Evolutionary conservation across 176 grass and related monocot genomes (phyloP).

Genomic region (Eleusine indica): DNA sequence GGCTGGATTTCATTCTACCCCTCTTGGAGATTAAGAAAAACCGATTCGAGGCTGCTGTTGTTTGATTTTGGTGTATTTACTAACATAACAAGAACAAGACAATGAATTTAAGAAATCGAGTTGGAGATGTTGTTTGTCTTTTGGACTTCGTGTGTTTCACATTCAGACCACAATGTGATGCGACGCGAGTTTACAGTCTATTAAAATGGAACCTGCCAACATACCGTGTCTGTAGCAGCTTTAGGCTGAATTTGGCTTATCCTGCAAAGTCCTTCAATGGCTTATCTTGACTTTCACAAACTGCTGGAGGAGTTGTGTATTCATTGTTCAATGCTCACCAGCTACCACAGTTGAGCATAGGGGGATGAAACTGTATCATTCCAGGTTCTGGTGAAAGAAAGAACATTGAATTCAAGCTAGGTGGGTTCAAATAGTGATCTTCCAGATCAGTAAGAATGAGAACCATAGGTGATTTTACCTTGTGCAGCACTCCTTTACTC

Average conservation of each 20-base stretch:
- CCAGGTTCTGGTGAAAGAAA: conserved; percentile 2
- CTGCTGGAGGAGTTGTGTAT: not conserved
- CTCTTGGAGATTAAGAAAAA: too few relatives aligned
- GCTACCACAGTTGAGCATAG: not conserved
- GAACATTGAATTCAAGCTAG: not conserved
- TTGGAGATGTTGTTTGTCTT: not conserved
- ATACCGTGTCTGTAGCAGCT: not conserved
- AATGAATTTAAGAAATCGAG: not conserved
- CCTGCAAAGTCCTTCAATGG: not conserved
- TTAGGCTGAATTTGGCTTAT: not conserved
- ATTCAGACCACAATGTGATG: not conserved
- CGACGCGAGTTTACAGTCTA: not conserved
- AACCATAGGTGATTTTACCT: not conserved
- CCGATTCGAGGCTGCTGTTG: not conserved
- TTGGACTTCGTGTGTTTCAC: not conserved
- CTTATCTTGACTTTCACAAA: conserved; percentile 13
- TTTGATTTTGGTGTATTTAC: not conserved
- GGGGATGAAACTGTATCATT: not conserved
- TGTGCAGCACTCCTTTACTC: not conserved
- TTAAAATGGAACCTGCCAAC: not conserved
- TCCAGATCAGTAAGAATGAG: not conserved
- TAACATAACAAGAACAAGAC: not conserved
- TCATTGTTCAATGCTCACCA: not conserved
- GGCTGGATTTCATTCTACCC: too few relatives aligned
- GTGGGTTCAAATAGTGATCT: not conserved